phyloP scores from a whole-genome alignment of 73 alveolate genomes.

The Tetrahymena borealis region DNA sequence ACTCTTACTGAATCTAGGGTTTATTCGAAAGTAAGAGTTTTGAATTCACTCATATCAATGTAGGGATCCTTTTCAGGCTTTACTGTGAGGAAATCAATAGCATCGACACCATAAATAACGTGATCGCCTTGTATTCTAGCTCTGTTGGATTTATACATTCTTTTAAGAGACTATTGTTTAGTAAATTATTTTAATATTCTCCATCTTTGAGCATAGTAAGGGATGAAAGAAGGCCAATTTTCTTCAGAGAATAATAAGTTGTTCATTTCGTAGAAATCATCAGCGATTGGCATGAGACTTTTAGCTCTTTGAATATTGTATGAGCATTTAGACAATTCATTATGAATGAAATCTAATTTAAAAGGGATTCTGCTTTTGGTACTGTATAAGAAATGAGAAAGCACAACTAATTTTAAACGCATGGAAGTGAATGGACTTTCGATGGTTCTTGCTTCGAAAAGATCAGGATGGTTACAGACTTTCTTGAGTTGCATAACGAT shows the following conservation, averaged over 20 bases:
- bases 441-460: constrained; percentile 93
- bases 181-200: neutral
- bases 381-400: neutral
- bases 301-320: neutral
- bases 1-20: neutral
- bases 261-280: neutral
- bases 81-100: neutral
- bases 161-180: neutral
- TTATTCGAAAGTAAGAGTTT: neutral
- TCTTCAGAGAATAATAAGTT: neutral
- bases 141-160: neutral
- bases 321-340: neutral
- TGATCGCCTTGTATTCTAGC: neutral
- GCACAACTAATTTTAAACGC: neutral
- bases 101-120: neutral
- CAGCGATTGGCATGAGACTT: neutral
- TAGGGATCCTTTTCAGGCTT: neutral
- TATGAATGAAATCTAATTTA: neutral
- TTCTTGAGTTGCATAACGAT: constrained; percentile 95
- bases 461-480: constrained; percentile 99
- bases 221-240: neutral
- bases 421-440: constrained; percentile 69
- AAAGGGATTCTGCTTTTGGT: neutral
- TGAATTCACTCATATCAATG: neutral
- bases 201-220: neutral